Percentiles rank a stretch among this genome's conserved stretches.
phyloP scores from a whole-genome alignment of 768 basidiomycete species.

The Tulasnella sp. region DNA sequence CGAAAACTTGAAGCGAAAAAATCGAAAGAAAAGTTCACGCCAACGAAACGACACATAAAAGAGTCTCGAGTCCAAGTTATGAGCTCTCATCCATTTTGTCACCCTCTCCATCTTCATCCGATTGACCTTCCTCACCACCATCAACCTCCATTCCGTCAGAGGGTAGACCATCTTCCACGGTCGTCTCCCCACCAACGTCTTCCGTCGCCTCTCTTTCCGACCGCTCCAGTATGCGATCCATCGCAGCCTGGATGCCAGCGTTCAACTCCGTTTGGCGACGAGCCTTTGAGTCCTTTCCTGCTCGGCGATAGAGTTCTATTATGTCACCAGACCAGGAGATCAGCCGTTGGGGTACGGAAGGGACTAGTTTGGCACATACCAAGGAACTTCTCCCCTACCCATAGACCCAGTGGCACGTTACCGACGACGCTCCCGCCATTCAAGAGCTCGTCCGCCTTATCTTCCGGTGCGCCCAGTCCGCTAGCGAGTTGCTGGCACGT shows the following conservation, averaged over 20 bases:
- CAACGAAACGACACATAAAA: neutral
- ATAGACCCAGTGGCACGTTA: conserved; percentile 61
- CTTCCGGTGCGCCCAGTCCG: conserved; percentile 53
- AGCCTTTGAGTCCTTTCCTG: conserved; percentile 14
- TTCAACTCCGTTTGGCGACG: conserved; percentile 11
- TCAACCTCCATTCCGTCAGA: neutral
- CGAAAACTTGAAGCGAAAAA: neutral
- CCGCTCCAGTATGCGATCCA: neutral
- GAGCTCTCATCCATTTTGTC: neutral
- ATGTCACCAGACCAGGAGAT: neutral
- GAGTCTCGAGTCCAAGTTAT: neutral
- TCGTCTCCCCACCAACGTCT: neutral
- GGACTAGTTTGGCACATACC: conserved; percentile 43
- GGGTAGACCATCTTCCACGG: neutral
- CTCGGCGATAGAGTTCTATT: conserved; percentile 20
- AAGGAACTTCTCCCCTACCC: conserved; percentile 66
- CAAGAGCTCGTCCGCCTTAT: conserved; percentile 22
- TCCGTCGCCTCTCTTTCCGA: neutral
- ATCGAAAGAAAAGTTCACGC: neutral
- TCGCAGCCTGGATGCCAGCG: neutral
- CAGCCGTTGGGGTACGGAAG: neutral
- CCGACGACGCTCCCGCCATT: conserved; percentile 39
- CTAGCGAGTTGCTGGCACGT: conserved; percentile 68
- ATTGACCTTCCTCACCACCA: neutral
- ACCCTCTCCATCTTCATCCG: neutral